Evolutionary conservation across 106 monocot species (phyloP), one percentile per base, ranked within the genome.

Genomic region (Gastrodia elata): DNA sequence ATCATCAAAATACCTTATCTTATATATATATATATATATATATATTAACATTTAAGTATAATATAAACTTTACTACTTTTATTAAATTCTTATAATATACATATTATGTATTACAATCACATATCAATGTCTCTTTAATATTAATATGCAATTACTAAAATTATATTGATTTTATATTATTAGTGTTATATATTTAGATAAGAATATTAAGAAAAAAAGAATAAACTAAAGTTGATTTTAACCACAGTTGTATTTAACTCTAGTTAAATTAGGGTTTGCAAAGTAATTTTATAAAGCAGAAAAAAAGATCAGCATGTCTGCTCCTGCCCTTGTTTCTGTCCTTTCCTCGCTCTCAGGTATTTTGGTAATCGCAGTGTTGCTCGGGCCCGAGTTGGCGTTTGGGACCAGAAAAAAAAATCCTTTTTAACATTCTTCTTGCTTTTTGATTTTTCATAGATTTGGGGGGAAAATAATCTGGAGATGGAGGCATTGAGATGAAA

Each of bases 401-500:
- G 20, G 39, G 25, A n/a, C n/a, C n/a, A n/a, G n/a, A 64, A 22
- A 24, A 57, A 40, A 69, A 69, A 24, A 39, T 69, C 20, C 39
- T 6, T 49, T 44, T 72, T 43, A 72, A 72, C 30, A 25, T 68
- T 49, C 55, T 67, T 7, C 2, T 49, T 38, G 36, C 39, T 48
- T 48, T 68, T n/a, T n/a, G n/a, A n/a, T n/a, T 44, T 68, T 70
- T 10, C 8, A 16, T 46, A 40, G 71, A 16, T 71, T 78, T 39
- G 75, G 65, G 40, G 71, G 73, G 70, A 39, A 73, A 65, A 49
- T 16, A 11, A 25, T 15, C 22, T 65, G 46, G 67, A 61, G 79
- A 27, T 57, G 67, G 38, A 65, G 78, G 41, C 20, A 8, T 39
- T 79, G 27, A 27, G 27, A 40, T 69, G 52, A 39, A 27, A 46